A percentile compares a stretch with the other conserved stretches of the same genome.
Conservation (phyloP, 2,329 filamentous ascomycete species). For the Paracoccidioides lutzii region DNA sequence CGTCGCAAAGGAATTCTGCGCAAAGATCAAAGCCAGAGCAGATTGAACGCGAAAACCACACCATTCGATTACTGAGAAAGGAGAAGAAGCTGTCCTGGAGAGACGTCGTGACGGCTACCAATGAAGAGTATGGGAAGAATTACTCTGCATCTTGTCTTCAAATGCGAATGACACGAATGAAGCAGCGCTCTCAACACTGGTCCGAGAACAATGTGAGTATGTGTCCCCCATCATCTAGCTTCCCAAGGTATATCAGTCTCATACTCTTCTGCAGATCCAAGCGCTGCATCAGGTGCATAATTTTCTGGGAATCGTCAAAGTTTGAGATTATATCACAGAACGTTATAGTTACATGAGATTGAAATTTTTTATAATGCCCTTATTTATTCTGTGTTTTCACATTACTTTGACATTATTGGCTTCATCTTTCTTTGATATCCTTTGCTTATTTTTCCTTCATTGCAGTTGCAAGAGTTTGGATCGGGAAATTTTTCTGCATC, state of each 20-base stretch:
- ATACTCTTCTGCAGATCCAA: conserved; percentile 19
- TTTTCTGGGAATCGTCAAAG: conserved; percentile 26
- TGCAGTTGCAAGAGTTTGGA: conserved; percentile 22
- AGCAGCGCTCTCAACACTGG: conserved; percentile 26
- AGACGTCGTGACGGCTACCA: conserved; percentile 25
- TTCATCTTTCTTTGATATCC: background rate
- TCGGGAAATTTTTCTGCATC: conserved; percentile 21
- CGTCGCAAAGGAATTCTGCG: conserved; percentile 20
- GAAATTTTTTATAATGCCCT: background rate
- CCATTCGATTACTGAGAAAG: conserved; percentile 26
- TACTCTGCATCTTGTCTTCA: conserved; percentile 29
- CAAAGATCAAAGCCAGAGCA: conserved; percentile 12
- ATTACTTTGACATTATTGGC: conserved; percentile 13
- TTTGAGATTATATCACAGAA: conserved; percentile 28
- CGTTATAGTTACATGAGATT: conserved; percentile 14
- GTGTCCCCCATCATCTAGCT: conserved; percentile 15
- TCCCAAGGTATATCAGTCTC: conserved; percentile 1
- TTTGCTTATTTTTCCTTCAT: conserved; percentile 2
- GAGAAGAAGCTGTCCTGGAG: conserved; percentile 31
- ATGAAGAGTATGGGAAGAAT: conserved; percentile 25
- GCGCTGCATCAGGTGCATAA: conserved; percentile 25
- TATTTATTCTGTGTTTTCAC: background rate
- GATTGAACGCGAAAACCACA: conserved; percentile 5
- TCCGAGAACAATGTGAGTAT: conserved; percentile 34
- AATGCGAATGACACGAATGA: conserved; percentile 27